Evolutionary conservation across 768 basidiomycete genomes (phyloP).

Genomic region (Boletus pseudopeckii): DNA sequence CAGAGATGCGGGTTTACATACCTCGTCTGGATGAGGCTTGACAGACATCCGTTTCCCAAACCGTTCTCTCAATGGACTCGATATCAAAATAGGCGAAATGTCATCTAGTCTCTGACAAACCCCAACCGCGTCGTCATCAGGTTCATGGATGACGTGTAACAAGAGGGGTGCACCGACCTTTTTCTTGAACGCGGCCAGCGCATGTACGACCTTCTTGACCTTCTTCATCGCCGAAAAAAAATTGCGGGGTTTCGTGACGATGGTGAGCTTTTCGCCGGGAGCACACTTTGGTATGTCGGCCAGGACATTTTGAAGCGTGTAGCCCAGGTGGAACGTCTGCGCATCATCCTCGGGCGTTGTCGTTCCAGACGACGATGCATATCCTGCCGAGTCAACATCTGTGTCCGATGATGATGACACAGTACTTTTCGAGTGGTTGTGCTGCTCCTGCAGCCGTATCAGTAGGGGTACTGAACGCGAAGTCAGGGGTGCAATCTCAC

Average conservation of each 20-base stretch:
- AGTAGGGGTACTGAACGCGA: not conserved
- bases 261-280: constrained; percentile 1
- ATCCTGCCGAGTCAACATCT: constrained; percentile 19
- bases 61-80: constrained; percentile 28
- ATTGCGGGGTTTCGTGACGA: constrained; percentile 11
- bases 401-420: constrained; percentile 23
- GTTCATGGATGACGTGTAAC: not conserved
- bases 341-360: constrained; percentile 32
- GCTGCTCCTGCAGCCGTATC: not conserved
- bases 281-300: constrained; percentile 1
- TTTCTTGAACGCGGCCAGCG: constrained; percentile 23
- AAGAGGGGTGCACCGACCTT: constrained; percentile 15
- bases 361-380: constrained; percentile 30
- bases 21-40: constrained; percentile 25
- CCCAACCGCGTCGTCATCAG: not conserved
- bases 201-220: constrained; percentile 19
- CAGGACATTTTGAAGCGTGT: constrained; percentile 4
- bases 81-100: constrained; percentile 20
- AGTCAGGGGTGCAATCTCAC: not conserved
- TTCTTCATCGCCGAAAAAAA: constrained; percentile 22
- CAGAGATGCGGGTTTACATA: constrained; percentile 7
- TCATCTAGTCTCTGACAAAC: constrained; percentile 21
- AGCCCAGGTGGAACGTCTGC: constrained; percentile 20
- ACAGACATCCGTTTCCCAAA: constrained; percentile 30
- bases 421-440: not conserved